Evolutionary conservation across 441 rosid genomes (phyloP), one percentile per base, ranked within the genome.

Genomic region (Pelargonium myrrhifolium): DNA sequence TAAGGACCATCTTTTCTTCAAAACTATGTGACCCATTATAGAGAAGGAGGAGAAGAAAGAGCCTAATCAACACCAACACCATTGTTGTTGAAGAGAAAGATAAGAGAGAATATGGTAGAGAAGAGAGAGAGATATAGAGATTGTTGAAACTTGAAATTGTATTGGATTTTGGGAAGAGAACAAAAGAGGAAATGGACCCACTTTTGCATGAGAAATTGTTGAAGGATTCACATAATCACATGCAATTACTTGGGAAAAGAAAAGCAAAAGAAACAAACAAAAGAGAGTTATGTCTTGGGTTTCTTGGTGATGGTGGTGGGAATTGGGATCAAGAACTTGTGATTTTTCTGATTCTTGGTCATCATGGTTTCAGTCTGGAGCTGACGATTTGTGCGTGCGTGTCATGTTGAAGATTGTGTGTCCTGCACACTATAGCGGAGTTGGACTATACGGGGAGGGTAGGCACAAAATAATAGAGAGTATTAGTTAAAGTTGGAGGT

Each of bases 161-260:
- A 82, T 80, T 87, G 93, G 96, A 86, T 77, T 82, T 71, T 75
- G 80, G 89, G 79, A 83, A 85, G 88, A 82, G 78, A 88, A 89
- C 98, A 89, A 89, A 89, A 86, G 79, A 82, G 64, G 77, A 76
- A 79, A 76, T 79, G 87, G 67, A 81, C 66, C 89, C 89, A 81
- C 82, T 67, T 68, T 53, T 88, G 93, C 93, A 89, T 86, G 93
- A 81, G 74, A 83, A 83, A 82, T 88, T 86, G 86, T 89, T 88
- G 89, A 74, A 76, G 82, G 4, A 58, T 58, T n/a, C n/a, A n/a
- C n/a, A 31, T 6, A 78, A 83, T 92, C 98, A 89, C 96, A 86
- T 87, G 95, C 87, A 77, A 62, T 35, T 80, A 81, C 74, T 70
- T 65, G 68, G 64, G 18, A 20, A 26, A 53, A 62, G 11, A 35